Conservation (phyloP, 768 basidiomycete genomes). For the Podaxis carcinomalis region DNA sequence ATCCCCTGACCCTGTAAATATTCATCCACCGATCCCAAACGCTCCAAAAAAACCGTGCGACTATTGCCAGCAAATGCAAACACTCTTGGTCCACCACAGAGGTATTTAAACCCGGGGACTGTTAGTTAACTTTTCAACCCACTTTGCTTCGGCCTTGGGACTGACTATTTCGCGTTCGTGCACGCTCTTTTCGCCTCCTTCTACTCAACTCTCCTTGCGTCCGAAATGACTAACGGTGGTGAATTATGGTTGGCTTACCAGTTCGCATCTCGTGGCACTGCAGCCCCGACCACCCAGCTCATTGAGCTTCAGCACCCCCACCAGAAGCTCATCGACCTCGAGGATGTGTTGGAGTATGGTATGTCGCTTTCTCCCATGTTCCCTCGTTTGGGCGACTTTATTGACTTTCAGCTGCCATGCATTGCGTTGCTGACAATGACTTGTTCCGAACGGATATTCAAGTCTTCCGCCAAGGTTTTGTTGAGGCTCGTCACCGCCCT, state of each 20-base stretch:
- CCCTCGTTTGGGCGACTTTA: slow-evolving; percentile 15
- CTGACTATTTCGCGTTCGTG: not conserved
- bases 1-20: not conserved
- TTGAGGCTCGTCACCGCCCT: slow-evolving; percentile 39
- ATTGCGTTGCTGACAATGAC: not conserved
- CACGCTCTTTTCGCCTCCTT: not conserved
- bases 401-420: slow-evolving; percentile 9
- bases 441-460: slow-evolving; percentile 4
- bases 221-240: slow-evolving; percentile 4
- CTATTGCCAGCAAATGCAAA: not conserved
- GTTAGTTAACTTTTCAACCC: not conserved
- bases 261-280: slow-evolving; percentile 38
- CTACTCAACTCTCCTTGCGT: not conserved
- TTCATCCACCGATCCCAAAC: not conserved
- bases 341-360: slow-evolving; percentile 44
- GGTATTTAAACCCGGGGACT: not conserved
- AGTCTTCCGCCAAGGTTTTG: slow-evolving; percentile 42
- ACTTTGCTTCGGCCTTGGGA: not conserved
- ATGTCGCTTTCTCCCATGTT: slow-evolving; percentile 14
- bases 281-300: slow-evolving; percentile 40
- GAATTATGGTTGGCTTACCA: slow-evolving; percentile 49
- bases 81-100: not conserved
- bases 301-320: slow-evolving; percentile 40
- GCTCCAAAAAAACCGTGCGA: not conserved
- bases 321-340: slow-evolving; percentile 37